phyloP scores from a whole-genome alignment of 2,329 filamentous ascomycete genomes.

The Talaromyces rugulosus region DNA sequence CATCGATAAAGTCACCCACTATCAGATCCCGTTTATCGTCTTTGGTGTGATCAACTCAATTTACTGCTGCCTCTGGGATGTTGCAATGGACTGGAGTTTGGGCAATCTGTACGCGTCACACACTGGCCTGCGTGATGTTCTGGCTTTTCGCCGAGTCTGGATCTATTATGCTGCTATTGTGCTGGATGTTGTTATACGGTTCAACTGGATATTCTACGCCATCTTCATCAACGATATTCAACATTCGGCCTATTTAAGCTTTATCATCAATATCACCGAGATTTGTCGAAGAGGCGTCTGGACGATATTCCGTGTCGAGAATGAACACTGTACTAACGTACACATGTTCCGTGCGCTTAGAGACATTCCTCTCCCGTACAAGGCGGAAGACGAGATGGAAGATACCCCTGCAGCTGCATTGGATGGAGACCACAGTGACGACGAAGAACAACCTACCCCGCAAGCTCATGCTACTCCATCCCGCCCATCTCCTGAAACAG shows the following conservation, averaged over 20 bases:
- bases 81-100: conserved; percentile 96
- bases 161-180: conserved; percentile 83
- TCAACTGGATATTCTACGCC: conserved; percentile 91
- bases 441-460: conserved; percentile 3
- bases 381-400: conserved; percentile 28
- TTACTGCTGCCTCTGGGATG: conserved; percentile 86
- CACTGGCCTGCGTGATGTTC: conserved; percentile 67
- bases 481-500: conserved; percentile 14
- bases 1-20: conserved; percentile 55
- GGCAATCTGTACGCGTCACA: conserved; percentile 69
- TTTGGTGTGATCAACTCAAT: conserved; percentile 78
- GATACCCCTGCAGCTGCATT: conserved; percentile 18
- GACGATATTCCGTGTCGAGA: conserved; percentile 91
- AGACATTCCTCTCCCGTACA: conserved; percentile 82
- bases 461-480: not conserved
- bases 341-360: conserved; percentile 82
- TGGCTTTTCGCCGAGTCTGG: conserved; percentile 75
- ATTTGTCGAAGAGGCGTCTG: conserved; percentile 83
- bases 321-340: conserved; percentile 94
- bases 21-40: conserved; percentile 69
- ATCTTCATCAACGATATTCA: conserved; percentile 76
- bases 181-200: conserved; percentile 78
- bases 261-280: conserved; percentile 73
- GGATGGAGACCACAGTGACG: conserved; percentile 14
- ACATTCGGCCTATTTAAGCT: conserved; percentile 78